A percentile compares a stretch with the other conserved stretches of the same genome.
Evolutionary conservation across 352 stramenopile genomes (phyloP).

Genomic region (Globisporangium apiculatum): DNA sequence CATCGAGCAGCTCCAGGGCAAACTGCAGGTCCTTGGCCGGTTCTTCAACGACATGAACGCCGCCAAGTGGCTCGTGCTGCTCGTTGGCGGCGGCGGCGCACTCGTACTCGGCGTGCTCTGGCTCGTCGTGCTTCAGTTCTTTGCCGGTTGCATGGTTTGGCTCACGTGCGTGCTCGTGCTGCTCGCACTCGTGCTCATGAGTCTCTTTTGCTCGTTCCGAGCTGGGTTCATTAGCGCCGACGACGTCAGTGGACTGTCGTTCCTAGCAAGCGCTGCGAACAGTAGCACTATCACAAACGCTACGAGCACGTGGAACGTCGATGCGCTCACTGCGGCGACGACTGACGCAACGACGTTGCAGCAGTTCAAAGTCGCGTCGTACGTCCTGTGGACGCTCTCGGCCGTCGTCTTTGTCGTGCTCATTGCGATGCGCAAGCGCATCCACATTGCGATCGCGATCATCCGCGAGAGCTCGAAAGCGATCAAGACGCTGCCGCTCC

Average conservation of each 20-base stretch:
- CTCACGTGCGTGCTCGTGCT: conserved; percentile 64
- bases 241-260: conserved; percentile 27
- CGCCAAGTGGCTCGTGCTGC: conserved; percentile 46
- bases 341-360: conserved; percentile 30
- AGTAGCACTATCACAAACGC: not conserved
- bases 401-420: conserved; percentile 45
- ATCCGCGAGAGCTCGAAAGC: conserved; percentile 62
- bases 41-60: conserved; percentile 74
- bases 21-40: conserved; percentile 45
- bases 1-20: conserved; percentile 59
- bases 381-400: conserved; percentile 49
- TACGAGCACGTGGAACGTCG: conserved; percentile 18
- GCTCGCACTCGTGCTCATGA: conserved; percentile 54
- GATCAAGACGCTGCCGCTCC: conserved; percentile 47
- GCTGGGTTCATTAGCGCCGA: conserved; percentile 47
- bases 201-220: conserved; percentile 67
- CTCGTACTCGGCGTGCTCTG: conserved; percentile 56
- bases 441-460: conserved; percentile 63
- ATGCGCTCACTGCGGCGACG: conserved; percentile 12
- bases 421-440: conserved; percentile 59
- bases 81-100: conserved; percentile 42
- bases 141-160: conserved; percentile 74
- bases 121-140: conserved; percentile 74
- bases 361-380: conserved; percentile 62
- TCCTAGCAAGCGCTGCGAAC: conserved; percentile 27